phyloP scores from a whole-genome alignment of 1,284 basidiomycete genomes.

The Cryptococcus sp. region DNA sequence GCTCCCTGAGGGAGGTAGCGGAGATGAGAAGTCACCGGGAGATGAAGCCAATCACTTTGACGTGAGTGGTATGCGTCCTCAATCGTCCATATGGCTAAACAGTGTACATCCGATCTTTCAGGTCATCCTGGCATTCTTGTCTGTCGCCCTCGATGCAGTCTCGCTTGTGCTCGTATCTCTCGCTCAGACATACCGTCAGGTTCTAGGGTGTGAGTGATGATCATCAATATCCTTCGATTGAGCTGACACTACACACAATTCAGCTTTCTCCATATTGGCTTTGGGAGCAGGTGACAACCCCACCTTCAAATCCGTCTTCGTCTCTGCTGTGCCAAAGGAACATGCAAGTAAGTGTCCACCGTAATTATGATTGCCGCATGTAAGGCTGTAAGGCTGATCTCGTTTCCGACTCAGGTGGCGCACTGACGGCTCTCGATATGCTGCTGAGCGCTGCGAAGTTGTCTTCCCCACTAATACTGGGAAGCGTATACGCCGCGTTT shows the following conservation, averaged over 20 bases:
- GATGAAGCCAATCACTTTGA: conserved; percentile 43
- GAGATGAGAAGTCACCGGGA: conserved; percentile 11
- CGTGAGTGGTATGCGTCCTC: conserved; percentile 21
- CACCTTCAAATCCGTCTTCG: conserved; percentile 38
- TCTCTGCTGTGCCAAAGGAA: conserved; percentile 30
- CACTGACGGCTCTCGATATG: conserved; percentile 43
- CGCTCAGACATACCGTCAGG: conserved; percentile 29
- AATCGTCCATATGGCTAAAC: not conserved
- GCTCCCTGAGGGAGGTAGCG: not conserved
- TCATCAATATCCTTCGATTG: not conserved
- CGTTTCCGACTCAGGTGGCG: conserved; percentile 21
- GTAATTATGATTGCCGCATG: not conserved
- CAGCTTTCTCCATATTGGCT: conserved; percentile 33
- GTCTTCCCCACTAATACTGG: conserved; percentile 32
- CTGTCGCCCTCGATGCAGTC: conserved; percentile 30
- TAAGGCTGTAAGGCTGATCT: not conserved
- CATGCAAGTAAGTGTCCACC: conserved; percentile 26
- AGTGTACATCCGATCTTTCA: not conserved
- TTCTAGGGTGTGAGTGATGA: conserved; percentile 20
- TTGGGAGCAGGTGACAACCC: conserved; percentile 39
- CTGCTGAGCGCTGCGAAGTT: conserved; percentile 33
- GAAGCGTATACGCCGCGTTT: conserved; percentile 35
- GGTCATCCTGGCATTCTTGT: conserved; percentile 35
- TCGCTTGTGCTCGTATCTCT: conserved; percentile 32
- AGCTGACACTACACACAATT: not conserved